Percentiles rank a stretch among this genome's conserved stretches.
Conservation (phyloP, 495 filamentous ascomycete species). For the Arthonia radiata region DNA sequence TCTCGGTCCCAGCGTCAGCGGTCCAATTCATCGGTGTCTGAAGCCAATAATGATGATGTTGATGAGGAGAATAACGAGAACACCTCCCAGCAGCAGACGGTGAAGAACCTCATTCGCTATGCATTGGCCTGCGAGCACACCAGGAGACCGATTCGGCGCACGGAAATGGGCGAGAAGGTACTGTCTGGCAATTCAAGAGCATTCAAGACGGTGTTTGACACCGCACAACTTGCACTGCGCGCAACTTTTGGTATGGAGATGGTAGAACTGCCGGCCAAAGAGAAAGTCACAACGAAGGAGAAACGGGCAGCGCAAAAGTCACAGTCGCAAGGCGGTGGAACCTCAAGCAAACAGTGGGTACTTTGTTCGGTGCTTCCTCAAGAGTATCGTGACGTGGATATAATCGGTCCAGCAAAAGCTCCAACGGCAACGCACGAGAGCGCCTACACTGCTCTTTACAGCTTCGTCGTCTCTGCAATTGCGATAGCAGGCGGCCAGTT, state of each 20-base stretch:
- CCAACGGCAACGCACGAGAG: constrained; percentile 40
- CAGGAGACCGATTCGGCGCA: constrained; percentile 47
- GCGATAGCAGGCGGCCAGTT: constrained; percentile 37
- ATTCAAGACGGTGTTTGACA: constrained; percentile 17
- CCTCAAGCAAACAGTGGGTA: constrained; percentile 46
- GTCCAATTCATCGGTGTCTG: constrained; percentile 3
- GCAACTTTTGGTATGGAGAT: constrained; percentile 66
- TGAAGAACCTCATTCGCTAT: constrained; percentile 79
- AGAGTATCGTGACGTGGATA: constrained; percentile 32
- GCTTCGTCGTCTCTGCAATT: constrained; percentile 53
- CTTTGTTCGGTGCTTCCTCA: constrained; percentile 44
- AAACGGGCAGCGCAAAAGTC: constrained; percentile 40
- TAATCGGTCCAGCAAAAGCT: constrained; percentile 42
- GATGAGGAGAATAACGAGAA: constrained; percentile 12
- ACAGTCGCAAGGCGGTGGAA: constrained; percentile 15
- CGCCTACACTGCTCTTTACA: constrained; percentile 58
- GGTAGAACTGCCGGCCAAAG: constrained; percentile 49
- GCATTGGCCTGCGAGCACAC: constrained; percentile 73
- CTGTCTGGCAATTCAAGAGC: constrained; percentile 4
- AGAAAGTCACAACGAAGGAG: constrained; percentile 53
- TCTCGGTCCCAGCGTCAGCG: constrained; percentile 7
- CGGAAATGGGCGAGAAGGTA: constrained; percentile 52
- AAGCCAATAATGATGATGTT: constrained; percentile 9
- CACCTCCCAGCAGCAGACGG: constrained; percentile 33
- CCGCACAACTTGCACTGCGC: constrained; percentile 22